phyloP scores from a whole-genome alignment of 2,329 filamentous ascomycete genomes.

The Cryphonectria naterciae region DNA sequence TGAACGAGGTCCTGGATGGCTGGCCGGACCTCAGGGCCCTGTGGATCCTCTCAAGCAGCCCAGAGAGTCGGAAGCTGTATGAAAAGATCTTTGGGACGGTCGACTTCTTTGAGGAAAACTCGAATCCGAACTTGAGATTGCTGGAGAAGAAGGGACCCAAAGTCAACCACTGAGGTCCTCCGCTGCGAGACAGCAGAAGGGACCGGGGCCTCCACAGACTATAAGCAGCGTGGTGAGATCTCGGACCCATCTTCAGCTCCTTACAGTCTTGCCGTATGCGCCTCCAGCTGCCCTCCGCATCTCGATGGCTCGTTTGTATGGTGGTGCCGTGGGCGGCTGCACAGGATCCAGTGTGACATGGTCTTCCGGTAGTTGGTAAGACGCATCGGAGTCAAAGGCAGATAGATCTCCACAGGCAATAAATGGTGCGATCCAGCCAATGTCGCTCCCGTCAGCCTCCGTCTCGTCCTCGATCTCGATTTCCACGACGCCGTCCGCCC shows the following conservation, averaged over 20 bases:
- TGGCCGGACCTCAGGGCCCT: constrained; percentile 65
- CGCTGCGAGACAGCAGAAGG: not conserved
- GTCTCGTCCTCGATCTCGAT: constrained; percentile 54
- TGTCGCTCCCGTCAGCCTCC: constrained; percentile 45
- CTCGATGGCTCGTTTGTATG: constrained; percentile 90
- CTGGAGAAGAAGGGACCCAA: constrained; percentile 46
- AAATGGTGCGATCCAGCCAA: constrained; percentile 90
- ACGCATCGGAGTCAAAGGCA: constrained; percentile 93
- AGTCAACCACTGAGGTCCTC: constrained; percentile 13
- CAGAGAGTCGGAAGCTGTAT: constrained; percentile 48
- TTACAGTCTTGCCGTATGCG: constrained; percentile 72
- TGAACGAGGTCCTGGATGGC: constrained; percentile 58
- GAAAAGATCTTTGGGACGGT: constrained; percentile 50
- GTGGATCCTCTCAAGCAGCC: constrained; percentile 55
- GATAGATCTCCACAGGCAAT: constrained; percentile 96
- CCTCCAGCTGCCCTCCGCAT: constrained; percentile 76
- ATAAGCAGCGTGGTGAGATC: not conserved
- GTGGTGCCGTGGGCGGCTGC: constrained; percentile 93
- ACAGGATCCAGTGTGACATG: constrained; percentile 88
- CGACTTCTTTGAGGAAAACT: constrained; percentile 20
- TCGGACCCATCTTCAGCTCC: constrained; percentile 5
- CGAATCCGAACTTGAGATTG: constrained; percentile 31
- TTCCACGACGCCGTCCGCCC: constrained; percentile 47
- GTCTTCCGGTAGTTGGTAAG: constrained; percentile 85
- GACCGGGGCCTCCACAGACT: no score